These are phyloP conservation scores for Beauveria sp. DNA, from an alignment of 2,329 filamentous ascomycete genomes.

Conservation along the genomic window DNA sequence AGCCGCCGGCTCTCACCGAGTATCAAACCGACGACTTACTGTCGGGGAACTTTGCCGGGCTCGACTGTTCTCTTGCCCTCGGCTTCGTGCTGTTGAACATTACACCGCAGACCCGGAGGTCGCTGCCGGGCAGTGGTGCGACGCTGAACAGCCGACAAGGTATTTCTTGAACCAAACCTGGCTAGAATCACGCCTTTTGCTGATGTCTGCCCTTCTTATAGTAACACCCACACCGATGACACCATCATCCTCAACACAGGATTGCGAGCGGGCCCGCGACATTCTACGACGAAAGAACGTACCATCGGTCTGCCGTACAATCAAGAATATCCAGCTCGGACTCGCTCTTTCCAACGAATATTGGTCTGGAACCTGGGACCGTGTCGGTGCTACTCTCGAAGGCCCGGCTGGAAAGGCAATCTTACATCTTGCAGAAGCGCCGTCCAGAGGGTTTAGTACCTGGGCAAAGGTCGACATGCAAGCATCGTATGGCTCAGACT, in stretches of 20 bases:
- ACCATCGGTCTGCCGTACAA: not conserved
- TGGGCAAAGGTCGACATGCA: not conserved
- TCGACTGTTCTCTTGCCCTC: too few relatives aligned
- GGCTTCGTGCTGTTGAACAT: too few relatives aligned
- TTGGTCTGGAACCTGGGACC: not conserved
- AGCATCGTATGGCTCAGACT: not conserved
- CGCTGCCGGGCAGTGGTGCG: too few relatives aligned
- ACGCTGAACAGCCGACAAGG: too few relatives aligned
- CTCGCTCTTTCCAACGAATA: not conserved
- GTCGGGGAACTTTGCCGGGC: too few relatives aligned
- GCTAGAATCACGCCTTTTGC: not conserved
- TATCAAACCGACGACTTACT: too few relatives aligned
- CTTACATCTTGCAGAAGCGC: not conserved
- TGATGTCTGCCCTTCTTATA: not conserved
- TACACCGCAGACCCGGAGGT: too few relatives aligned
- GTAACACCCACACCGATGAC: not conserved
- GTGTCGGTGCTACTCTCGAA: not conserved
- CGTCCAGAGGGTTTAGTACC: not conserved
- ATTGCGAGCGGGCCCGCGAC: not conserved
- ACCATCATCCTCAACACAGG: not conserved
- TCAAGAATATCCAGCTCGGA: not conserved
- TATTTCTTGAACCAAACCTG: too few relatives aligned
- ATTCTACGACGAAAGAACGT: not conserved
- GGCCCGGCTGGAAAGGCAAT: not conserved
- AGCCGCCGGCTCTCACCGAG: too few relatives aligned